Base-by-base conservation (phyloP, 106 monocot species). In the Apostasia ramifera region DNA sequence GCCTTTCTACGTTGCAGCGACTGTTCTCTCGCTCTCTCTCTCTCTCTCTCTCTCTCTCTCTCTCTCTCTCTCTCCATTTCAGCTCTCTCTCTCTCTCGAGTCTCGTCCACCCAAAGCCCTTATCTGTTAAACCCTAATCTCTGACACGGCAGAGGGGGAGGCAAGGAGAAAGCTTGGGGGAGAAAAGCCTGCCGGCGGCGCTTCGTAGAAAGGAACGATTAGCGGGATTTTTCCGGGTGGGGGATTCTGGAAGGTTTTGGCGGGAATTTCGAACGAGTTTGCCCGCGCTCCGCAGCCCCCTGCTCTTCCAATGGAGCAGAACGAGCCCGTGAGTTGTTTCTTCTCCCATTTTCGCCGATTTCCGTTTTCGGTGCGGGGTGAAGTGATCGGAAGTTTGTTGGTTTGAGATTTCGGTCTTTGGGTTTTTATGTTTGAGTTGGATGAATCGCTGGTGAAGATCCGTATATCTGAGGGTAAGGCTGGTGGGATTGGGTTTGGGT, bases 321-420 rank as follows among this genome's bases (percentile, higher is more conserved):
- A 48, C 26, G 74, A 74, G 56, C n/a, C 1, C 7, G 74, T 66
- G 49, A 66, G 56, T 48, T 26, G 6, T 26, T 44, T 63, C 53
- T 40, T 8, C 40, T 44, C 44, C 13, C 50, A 37, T 64, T 64
- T 47, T 40, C 15, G 15, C 57, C 1, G 8, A 43, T 55, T 57
- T 44, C 6, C 53, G 26, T 40, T 14, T 26, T 70, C 57, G 8
- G 70, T 11, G 43, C 9, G 41, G 10, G 13, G 15, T 39, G 68
- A 37, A 42, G 52, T 54, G 43, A 45, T 50, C 2, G 39, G 8
- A 8, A 26, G 26, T 26, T 40, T 40, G 61, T 49, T 66, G 41
- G 67, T 41, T 3, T 49, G 67, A 2, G 42, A 2, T 53, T 54
- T 40, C 13, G 53, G 1, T 68, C 53, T 51, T 0, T 41, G 10